A percentile compares a stretch with the other conserved stretches of the same genome.
These are phyloP conservation scores for Phytophthora tentaculata DNA, from an alignment of 352 stramenopile species.

Conservation along the genomic window DNA sequence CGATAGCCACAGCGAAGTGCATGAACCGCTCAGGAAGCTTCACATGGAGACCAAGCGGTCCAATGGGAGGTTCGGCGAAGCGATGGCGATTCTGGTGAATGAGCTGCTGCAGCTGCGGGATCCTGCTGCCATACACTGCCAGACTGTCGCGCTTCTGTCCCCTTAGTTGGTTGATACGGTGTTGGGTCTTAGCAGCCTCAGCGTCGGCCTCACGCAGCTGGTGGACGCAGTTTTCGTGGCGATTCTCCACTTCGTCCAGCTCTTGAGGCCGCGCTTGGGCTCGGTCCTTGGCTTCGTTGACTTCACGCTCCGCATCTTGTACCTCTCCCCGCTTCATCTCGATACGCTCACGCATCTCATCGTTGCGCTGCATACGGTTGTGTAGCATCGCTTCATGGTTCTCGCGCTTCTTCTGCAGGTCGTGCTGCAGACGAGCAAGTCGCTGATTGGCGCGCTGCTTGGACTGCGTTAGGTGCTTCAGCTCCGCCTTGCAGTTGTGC, in stretches of 20 bases:
- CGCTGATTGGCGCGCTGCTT: slow-evolving; percentile 45
- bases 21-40: slow-evolving; percentile 65
- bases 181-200: slow-evolving; percentile 43
- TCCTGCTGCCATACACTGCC: slow-evolving; percentile 60
- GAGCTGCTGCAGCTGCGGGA: slow-evolving; percentile 63
- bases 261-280: slow-evolving; percentile 1
- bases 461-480: slow-evolving; percentile 54
- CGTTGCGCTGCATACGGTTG: slow-evolving; percentile 47
- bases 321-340: slow-evolving; percentile 52
- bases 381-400: slow-evolving; percentile 53
- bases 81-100: slow-evolving; percentile 66
- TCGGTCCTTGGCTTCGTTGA: background rate
- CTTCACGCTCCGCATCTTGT: slow-evolving; percentile 17
- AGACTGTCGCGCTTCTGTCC: slow-evolving; percentile 56
- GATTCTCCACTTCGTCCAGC: slow-evolving; percentile 42
- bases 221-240: slow-evolving; percentile 48
- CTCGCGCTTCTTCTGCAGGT: slow-evolving; percentile 52
- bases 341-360: slow-evolving; percentile 49
- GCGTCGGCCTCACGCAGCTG: slow-evolving; percentile 54
- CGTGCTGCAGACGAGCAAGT: slow-evolving; percentile 45
- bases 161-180: slow-evolving; percentile 43
- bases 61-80: slow-evolving; percentile 70
- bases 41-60: slow-evolving; percentile 65
- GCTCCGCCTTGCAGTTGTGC: slow-evolving; percentile 57
- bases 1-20: slow-evolving; percentile 64